Conservation (phyloP, 1,284 basidiomycete genomes). For the Porodaedalea pini region DNA sequence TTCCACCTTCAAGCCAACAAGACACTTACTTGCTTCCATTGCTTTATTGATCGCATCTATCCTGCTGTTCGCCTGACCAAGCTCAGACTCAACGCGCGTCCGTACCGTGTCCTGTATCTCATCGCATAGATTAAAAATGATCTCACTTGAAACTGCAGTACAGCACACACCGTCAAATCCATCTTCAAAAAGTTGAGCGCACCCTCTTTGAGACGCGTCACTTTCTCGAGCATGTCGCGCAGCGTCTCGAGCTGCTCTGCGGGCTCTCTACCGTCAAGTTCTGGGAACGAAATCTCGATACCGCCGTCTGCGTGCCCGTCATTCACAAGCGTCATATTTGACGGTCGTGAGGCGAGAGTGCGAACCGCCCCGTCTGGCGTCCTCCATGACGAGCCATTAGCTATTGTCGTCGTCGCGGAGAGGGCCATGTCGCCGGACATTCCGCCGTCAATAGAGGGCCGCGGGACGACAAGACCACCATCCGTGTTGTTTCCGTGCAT, state of each 20-base stretch:
- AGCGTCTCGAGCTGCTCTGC: conserved; percentile 61
- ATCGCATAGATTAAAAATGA: conserved; percentile 21
- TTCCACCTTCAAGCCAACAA: background rate
- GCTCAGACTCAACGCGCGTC: conserved; percentile 70
- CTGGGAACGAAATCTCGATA: conserved; percentile 31
- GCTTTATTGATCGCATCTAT: conserved; percentile 63
- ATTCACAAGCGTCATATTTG: conserved; percentile 8
- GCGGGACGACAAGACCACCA: conserved; percentile 9
- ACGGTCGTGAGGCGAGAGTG: conserved; percentile 4
- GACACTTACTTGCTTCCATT: conserved; percentile 57
- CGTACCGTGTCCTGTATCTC: conserved; percentile 57
- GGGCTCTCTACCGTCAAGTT: conserved; percentile 45
- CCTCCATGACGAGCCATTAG: conserved; percentile 5
- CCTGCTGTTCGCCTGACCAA: conserved; percentile 66
- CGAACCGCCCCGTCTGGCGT: background rate
- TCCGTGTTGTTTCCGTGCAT: conserved; percentile 9
- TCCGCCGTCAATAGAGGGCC: conserved; percentile 9
- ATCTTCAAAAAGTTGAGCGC: conserved; percentile 79
- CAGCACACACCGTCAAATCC: conserved; percentile 49
- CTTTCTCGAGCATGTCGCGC: conserved; percentile 61
- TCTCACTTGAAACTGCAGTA: too few relatives aligned
- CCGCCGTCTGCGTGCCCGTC: background rate
- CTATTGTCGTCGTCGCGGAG: conserved; percentile 2
- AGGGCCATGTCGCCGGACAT: background rate
- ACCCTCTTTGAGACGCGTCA: conserved; percentile 79